These are phyloP conservation scores for Adenanthera pavonina DNA, from an alignment of 306 rosid species.

Conservation along the genomic window DNA sequence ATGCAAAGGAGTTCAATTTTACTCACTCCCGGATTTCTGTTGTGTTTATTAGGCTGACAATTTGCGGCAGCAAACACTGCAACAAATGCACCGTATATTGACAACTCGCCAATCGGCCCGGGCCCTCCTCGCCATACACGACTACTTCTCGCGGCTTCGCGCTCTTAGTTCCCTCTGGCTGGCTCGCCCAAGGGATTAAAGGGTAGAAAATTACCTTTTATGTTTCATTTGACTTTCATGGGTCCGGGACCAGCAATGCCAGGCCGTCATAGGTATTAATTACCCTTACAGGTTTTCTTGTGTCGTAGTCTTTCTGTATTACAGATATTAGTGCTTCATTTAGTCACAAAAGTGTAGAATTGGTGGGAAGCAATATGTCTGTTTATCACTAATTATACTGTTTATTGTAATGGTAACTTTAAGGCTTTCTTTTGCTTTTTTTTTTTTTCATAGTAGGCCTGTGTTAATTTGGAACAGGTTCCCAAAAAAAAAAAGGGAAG, in stretches of 20 bases:
- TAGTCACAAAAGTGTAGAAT: conserved; percentile 41
- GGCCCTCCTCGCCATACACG: conserved; percentile 88
- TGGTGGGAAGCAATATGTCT: conserved; percentile 40
- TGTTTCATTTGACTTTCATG: conserved; percentile 28
- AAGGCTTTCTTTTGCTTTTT: not conserved
- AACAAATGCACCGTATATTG: conserved; percentile 93
- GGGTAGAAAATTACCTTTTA: conserved; percentile 34
- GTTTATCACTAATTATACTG: conserved; percentile 41
- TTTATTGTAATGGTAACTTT: conserved; percentile 45
- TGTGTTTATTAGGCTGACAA: conserved; percentile 75
- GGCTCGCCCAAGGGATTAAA: conserved; percentile 89
- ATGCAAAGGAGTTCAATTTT: not conserved
- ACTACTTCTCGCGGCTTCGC: conserved; percentile 82
- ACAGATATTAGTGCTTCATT: conserved; percentile 36
- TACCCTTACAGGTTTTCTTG: conserved; percentile 32
- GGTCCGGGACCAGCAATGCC: conserved; percentile 35
- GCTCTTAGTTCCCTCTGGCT: conserved; percentile 99
- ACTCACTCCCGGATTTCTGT: conserved; percentile 29
- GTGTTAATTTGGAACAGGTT: conserved; percentile 8
- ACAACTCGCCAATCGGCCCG: conserved; percentile 97
- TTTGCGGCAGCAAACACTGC: conserved; percentile 91
- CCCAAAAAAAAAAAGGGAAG: not conserved
- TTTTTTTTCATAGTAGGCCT: conserved; percentile 22
- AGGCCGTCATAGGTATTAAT: conserved; percentile 27
- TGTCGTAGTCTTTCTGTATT: conserved; percentile 36